Percentiles rank a stretch among this genome's conserved stretches.
phyloP scores from a whole-genome alignment of 2,329 filamentous ascomycete species.

The Aulographum hederae region DNA sequence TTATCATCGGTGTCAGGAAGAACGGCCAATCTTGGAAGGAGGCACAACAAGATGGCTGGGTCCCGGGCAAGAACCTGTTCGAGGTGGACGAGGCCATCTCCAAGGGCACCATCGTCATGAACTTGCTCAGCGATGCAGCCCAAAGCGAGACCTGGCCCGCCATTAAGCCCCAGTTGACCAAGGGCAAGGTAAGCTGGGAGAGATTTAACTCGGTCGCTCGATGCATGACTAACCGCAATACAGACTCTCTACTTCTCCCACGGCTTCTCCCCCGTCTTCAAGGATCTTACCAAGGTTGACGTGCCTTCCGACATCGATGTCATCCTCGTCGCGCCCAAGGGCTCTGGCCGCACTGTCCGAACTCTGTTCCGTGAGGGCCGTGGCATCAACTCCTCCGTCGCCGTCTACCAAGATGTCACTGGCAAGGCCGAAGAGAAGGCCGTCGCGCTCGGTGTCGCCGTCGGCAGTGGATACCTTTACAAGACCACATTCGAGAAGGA shows the following conservation, averaged over 20 bases:
- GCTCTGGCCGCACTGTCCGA: constrained; percentile 94
- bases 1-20: constrained; percentile 98
- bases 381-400: constrained; percentile 98
- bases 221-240: no score
- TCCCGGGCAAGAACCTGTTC: constrained; percentile 96
- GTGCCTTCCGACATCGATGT: constrained; percentile 92
- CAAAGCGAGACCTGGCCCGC: constrained; percentile 97
- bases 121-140: constrained; percentile 92
- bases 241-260: constrained; percentile 99
- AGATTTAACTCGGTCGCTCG: background rate
- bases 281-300: constrained; percentile 97
- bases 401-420: constrained; percentile 95
- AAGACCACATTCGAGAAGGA: constrained; percentile 99
- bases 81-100: constrained; percentile 92
- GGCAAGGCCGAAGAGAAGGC: constrained; percentile 98
- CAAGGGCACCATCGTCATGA: constrained; percentile 94
- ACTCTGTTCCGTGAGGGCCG: constrained; percentile 98
- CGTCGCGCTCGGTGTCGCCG: constrained; percentile 85
- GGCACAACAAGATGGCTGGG: constrained; percentile 91
- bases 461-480: constrained; percentile 97
- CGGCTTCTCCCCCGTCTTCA: constrained; percentile 99
- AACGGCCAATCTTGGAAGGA: constrained; percentile 97
- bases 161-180: constrained; percentile 94
- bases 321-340: constrained; percentile 98
- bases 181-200: constrained; percentile 82